Percentiles rank a stretch among this genome's conserved stretches.
These are phyloP conservation scores for Trichoderma sp. DNA, from an alignment of 2,329 filamentous ascomycete species.

Conservation along the genomic window DNA sequence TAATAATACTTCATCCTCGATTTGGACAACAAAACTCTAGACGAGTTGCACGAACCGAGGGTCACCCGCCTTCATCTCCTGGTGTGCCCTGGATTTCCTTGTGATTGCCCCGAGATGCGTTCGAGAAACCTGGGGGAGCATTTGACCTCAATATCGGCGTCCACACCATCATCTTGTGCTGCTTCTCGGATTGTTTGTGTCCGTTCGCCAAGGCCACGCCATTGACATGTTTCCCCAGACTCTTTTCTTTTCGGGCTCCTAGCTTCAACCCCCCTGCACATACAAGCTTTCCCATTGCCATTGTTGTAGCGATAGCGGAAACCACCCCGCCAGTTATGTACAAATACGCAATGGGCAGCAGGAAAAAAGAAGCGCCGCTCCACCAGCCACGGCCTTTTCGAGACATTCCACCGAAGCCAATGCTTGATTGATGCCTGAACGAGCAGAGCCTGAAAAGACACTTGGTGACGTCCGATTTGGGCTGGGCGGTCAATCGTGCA, in stretches of 20 bases:
- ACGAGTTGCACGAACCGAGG: background rate
- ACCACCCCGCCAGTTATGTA: background rate
- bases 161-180: background rate
- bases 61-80: background rate
- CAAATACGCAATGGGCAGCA: background rate
- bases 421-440: constrained; percentile 14
- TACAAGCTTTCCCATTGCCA: background rate
- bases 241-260: background rate
- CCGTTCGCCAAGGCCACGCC: background rate
- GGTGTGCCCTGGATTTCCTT: background rate
- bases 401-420: constrained; percentile 10
- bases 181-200: background rate
- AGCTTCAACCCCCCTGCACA: background rate
- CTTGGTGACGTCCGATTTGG: constrained; percentile 7
- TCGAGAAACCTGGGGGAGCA: background rate
- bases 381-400: background rate
- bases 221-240: background rate
- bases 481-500: background rate
- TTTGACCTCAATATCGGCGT: background rate
- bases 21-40: background rate
- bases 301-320: background rate
- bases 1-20: background rate
- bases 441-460: background rate
- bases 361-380: background rate
- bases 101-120: background rate